Conservation (phyloP, 2,329 filamentous ascomycete genomes). For the Colletotrichum noveboracense region DNA sequence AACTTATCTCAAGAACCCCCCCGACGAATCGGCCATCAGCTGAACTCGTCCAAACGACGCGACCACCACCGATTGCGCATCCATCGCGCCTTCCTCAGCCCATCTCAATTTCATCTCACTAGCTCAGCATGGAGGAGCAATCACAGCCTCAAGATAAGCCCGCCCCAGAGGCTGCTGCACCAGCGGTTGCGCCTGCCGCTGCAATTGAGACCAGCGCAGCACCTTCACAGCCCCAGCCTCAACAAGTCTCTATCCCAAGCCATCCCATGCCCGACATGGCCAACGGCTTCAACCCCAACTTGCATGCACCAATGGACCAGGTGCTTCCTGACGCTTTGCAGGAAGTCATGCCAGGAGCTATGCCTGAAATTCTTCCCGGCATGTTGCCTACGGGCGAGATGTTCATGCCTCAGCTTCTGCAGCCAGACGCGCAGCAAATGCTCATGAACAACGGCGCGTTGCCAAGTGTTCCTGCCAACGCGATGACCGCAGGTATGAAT, state of each 20-base stretch:
- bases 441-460: slow-evolving; percentile 19
- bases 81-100: neutral
- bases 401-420: slow-evolving; percentile 21
- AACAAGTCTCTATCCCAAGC: neutral
- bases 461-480: slow-evolving; percentile 19
- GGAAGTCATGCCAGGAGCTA: slow-evolving; percentile 21
- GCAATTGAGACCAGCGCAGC: neutral
- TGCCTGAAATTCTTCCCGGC: slow-evolving; percentile 21
- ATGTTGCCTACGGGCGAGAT: slow-evolving; percentile 20
- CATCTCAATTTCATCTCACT: neutral
- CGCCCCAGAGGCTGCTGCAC: neutral
- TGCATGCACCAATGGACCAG: slow-evolving; percentile 21
- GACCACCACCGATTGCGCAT: neutral
- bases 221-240: neutral
- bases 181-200: neutral
- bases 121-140: slow-evolving; percentile 14
- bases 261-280: neutral
- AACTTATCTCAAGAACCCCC: neutral
- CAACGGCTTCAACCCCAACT: slow-evolving; percentile 7
- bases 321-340: slow-evolving; percentile 22
- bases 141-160: slow-evolving; percentile 3
- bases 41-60: neutral
- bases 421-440: slow-evolving; percentile 5
- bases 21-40: neutral
- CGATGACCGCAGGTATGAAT: slow-evolving; percentile 34